These are phyloP conservation scores for Cupressus sempervirens DNA, from an alignment of 75 land plant species.

Conservation along the genomic window DNA sequence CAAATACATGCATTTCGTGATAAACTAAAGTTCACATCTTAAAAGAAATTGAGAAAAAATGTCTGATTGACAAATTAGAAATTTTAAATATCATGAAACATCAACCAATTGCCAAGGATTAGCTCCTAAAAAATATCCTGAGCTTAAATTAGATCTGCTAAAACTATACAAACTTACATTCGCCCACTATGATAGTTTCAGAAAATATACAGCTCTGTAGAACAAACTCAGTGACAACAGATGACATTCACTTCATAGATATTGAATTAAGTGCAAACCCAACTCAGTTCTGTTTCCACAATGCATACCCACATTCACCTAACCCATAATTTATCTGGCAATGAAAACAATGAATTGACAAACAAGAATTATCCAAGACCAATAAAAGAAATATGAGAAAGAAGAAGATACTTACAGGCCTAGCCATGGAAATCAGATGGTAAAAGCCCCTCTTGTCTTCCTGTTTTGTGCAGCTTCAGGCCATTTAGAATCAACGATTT, in stretches of 20 bases:
- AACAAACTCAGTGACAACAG: no score
- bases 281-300: neutral
- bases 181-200: no score
- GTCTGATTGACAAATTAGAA: no score
- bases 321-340: neutral
- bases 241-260: neutral
- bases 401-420: neutral
- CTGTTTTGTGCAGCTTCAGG: neutral
- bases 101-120: no score
- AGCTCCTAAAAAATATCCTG: no score
- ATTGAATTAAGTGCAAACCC: neutral
- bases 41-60: no score
- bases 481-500: neutral
- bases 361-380: neutral
- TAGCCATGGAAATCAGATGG: neutral
- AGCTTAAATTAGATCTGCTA: no score
- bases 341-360: neutral
- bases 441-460: neutral
- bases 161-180: no score
- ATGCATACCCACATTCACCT: neutral
- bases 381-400: neutral
- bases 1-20: no score
- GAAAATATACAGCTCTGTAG: no score
- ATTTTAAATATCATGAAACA: no score
- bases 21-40: no score